phyloP scores from a whole-genome alignment of 2,329 filamentous ascomycete genomes.

The Aureobasidium sp. region DNA sequence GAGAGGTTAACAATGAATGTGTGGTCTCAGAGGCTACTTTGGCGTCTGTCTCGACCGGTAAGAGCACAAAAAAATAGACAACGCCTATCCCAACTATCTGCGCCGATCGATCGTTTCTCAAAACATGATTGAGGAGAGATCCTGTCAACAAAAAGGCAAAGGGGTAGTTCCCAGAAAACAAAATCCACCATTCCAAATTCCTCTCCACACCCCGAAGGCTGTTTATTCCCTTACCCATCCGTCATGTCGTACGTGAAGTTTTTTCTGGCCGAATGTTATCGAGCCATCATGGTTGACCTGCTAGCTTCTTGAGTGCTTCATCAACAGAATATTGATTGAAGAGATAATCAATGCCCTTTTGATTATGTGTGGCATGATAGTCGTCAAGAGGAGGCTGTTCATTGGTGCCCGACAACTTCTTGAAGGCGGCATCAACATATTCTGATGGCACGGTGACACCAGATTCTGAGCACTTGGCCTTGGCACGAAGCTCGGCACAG shows the following conservation, averaged over 20 bases:
- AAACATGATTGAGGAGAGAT: neutral
- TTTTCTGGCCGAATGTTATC: neutral
- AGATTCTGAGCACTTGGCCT: conserved; percentile 87
- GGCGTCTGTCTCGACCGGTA: neutral
- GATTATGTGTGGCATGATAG: conserved; percentile 6
- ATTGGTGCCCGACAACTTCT: conserved; percentile 35
- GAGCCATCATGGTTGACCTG: neutral
- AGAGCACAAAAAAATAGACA: neutral
- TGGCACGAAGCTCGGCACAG: conserved; percentile 87
- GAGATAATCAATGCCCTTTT: conserved; percentile 18
- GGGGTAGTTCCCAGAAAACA: conserved; percentile 1
- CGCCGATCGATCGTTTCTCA: neutral
- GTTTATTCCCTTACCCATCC: neutral
- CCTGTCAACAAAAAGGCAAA: neutral
- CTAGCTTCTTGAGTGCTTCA: conserved; percentile 22
- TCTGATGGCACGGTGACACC: conserved; percentile 84
- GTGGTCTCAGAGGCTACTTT: neutral
- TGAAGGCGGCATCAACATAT: conserved; percentile 66
- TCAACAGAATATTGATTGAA: conserved; percentile 26
- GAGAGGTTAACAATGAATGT: neutral
- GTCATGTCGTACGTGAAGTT: conserved; percentile 8
- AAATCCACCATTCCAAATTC: neutral
- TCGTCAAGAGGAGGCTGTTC: conserved; percentile 20
- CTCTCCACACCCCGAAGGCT: neutral
- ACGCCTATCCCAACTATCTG: neutral